Base-by-base conservation (phyloP, 192 early-diverging fungal genomes). In the Coemansia sp. region DNA sequence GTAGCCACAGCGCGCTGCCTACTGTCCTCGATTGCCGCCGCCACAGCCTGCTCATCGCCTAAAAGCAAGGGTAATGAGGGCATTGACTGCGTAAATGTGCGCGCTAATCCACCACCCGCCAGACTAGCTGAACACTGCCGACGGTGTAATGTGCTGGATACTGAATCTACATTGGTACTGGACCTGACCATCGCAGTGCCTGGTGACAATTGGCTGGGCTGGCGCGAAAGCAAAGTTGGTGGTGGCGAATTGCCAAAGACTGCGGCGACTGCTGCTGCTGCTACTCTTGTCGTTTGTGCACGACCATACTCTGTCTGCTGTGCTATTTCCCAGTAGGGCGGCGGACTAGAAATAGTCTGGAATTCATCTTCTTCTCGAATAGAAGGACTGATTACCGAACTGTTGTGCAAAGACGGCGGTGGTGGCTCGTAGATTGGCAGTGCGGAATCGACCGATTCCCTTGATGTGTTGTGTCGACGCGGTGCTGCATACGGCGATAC, bases 371-470 rank as follows among this genome's bases (percentile, higher is more conserved):
- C 64, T 26, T 73, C 64, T 9, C 44, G 70, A 16, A 62, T 64
- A n/a, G 69, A 74, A 8, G 16, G 21, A 49, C 40, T 47, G 6
- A 6, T 32, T 9, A 58, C 43, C 40, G 63, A 30, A 35, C 64
- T 39, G 50, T 23, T 23, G 53, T 74, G 72, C 5, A 67, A 4
- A 3, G 77, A 73, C 1, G 73, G 73, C 26, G 64, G 70, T 17
- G 64, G 70, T 30, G 71, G 74, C 71, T 82, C 74, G 35, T 82
- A 82, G 0, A 46, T 16, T 3, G 79, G 79, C 26, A 82, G 55
- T 23, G 58, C 17, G 32, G 74, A 76, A 30, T 76, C 79, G 3
- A 76, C 19, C 39, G 79, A 76, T 8, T 75, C 78, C 4, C 62
- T 17, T 13, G 73, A 75, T 3, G 2, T 40, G 13, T 53, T 63